These are phyloP conservation scores for Aspergillus udagawae DNA, from an alignment of 2,329 filamentous ascomycete species.

Conservation along the genomic window DNA sequence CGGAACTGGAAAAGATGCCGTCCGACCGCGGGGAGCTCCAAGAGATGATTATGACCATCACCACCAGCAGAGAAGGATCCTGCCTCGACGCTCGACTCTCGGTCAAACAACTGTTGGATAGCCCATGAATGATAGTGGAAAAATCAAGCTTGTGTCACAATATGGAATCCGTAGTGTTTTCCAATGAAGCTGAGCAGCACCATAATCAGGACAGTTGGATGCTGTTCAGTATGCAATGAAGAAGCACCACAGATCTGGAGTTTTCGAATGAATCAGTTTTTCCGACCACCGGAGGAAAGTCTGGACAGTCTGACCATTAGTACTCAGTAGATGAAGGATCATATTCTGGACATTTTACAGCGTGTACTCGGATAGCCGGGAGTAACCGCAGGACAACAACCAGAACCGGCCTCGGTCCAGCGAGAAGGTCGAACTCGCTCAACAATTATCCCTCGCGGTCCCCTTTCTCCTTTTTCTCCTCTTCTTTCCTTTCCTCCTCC, in stretches of 20 bases:
- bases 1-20: neutral
- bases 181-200: neutral
- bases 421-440: slow-evolving; percentile 3
- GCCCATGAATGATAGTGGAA: neutral
- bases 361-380: neutral
- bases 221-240: neutral
- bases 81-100: neutral
- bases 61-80: neutral
- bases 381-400: neutral
- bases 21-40: neutral
- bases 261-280: neutral
- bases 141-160: neutral
- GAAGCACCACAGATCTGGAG: neutral
- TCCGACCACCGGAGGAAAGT: neutral
- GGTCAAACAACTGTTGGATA: neutral
- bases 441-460: neutral
- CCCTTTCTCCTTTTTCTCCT: neutral
- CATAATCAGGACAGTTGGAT: neutral
- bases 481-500: neutral
- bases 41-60: neutral
- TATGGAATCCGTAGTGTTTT: neutral
- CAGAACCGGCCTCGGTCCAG: slow-evolving; percentile 2
- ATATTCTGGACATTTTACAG: neutral
- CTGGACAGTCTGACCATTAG: neutral
- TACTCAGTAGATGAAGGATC: neutral